Conservation (phyloP, 805 yeast genomes). For the Saturnispora dispora region DNA sequence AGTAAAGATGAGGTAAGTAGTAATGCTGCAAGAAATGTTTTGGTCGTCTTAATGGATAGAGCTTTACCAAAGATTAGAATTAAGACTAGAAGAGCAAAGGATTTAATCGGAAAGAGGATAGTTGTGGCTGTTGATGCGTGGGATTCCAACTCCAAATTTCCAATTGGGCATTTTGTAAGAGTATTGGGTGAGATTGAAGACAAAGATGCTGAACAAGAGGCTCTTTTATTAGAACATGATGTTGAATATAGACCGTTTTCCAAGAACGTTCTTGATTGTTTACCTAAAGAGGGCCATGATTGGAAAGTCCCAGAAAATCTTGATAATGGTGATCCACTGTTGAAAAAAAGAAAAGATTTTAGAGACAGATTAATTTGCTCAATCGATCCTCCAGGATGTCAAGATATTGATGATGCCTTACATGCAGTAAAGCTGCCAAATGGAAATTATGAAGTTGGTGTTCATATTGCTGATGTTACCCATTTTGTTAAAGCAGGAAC, state of each 20-base stretch:
- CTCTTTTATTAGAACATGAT: constrained; percentile 85
- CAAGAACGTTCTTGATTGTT: constrained; percentile 80
- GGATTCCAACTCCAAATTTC: constrained; percentile 76
- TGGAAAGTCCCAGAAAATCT: constrained; percentile 79
- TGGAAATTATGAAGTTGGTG: constrained; percentile 96
- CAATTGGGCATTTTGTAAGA: constrained; percentile 92
- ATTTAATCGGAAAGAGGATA: constrained; percentile 78
- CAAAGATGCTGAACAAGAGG: constrained; percentile 93
- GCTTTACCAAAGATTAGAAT: constrained; percentile 81
- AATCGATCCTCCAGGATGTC: constrained; percentile 97
- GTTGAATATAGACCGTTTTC: constrained; percentile 96
- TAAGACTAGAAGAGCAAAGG: constrained; percentile 76
- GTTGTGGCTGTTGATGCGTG: constrained; percentile 90
- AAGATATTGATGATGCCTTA: constrained; percentile 96
- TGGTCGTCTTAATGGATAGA: constrained; percentile 83
- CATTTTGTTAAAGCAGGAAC: constrained; percentile 93
- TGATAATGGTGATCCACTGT: constrained; percentile 43
- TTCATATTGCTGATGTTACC: constrained; percentile 97
- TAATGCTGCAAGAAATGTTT: constrained; percentile 66
- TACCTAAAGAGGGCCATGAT: constrained; percentile 86
- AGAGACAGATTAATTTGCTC: constrained; percentile 88
- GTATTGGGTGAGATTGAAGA: constrained; percentile 84
- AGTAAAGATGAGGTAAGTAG: constrained; percentile 41
- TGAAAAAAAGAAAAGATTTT: constrained; percentile 67
- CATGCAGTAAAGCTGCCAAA: constrained; percentile 81